Percentiles rank a stretch among this genome's conserved stretches.
phyloP scores from a whole-genome alignment of 306 rosid genomes.

The Dryas alaskensis region DNA sequence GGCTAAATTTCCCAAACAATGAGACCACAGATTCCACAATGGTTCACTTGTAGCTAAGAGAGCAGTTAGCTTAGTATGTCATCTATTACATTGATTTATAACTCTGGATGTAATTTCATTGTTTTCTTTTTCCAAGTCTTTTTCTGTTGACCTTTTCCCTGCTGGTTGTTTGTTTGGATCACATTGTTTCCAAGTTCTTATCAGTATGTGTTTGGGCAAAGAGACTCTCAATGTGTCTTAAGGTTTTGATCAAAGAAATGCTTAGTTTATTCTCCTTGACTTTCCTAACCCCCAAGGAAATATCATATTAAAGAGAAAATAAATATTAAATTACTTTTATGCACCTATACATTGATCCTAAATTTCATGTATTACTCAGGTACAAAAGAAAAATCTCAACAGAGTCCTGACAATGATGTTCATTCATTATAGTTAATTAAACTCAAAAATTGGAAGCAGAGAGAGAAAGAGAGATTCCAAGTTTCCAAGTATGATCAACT shows the following conservation, averaged over 20 bases:
- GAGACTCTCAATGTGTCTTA: constrained; percentile 13
- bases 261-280: constrained; percentile 24
- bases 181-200: constrained; percentile 42
- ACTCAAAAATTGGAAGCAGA: too few species aligned
- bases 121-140: constrained; percentile 37
- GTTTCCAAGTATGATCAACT: not conserved
- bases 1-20: constrained; percentile 31
- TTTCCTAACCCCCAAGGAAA: constrained; percentile 13
- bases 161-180: constrained; percentile 51
- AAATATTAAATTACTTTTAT: constrained; percentile 13
- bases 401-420: constrained; percentile 1
- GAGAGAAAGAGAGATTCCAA: too few species aligned
- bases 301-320: constrained; percentile 16
- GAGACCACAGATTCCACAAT: constrained; percentile 37
- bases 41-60: constrained; percentile 51
- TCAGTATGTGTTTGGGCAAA: constrained; percentile 36
- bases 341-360: constrained; percentile 4
- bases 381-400: not conserved
- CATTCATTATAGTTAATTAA: not conserved
- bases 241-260: constrained; percentile 18
- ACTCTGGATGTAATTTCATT: constrained; percentile 45
- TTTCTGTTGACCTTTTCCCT: constrained; percentile 53
- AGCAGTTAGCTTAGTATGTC: constrained; percentile 46
- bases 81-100: constrained; percentile 34
- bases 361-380: not conserved